Percentiles rank a stretch among this genome's conserved stretches.
Evolutionary conservation across 345 rosid species (phyloP).

Genomic region (Eucalyptus curtisii): DNA sequence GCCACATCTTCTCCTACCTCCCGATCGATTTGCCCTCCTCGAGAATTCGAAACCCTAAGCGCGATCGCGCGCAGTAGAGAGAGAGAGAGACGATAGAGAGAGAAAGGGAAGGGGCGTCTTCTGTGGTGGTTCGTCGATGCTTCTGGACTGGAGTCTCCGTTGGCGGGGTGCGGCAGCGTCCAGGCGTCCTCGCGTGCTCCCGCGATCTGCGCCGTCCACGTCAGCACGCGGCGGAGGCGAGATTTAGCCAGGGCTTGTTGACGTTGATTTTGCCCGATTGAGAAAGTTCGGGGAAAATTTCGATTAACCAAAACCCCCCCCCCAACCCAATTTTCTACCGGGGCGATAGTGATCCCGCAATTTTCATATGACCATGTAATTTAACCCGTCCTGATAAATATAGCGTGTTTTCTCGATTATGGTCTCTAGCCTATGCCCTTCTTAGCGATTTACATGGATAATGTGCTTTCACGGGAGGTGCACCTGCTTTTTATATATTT

Average conservation of each 20-base stretch:
- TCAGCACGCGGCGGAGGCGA: not conserved
- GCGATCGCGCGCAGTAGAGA: not conserved
- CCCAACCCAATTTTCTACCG: no score
- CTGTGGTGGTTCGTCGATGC: not conserved
- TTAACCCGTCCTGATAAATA: not conserved
- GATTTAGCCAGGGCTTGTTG: not conserved
- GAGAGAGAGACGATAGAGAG: not conserved
- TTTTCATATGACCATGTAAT: not conserved
- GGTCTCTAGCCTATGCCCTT: not conserved
- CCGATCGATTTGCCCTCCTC: not conserved
- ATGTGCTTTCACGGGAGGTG: not conserved
- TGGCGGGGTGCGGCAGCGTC: not conserved
- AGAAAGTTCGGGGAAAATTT: not conserved
- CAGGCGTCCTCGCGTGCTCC: not conserved
- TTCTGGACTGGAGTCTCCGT: not conserved
- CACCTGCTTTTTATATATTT: not conserved
- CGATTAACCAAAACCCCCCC: not conserved
- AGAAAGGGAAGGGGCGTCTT: not conserved
- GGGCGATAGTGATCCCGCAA: no score
- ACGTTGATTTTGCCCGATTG: not conserved
- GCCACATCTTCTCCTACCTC: constrained; percentile 60
- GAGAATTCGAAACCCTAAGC: not conserved
- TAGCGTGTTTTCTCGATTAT: not conserved
- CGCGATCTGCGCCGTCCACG: not conserved
- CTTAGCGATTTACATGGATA: not conserved